A percentile compares a stretch with the other conserved stretches of the same genome.
phyloP scores from a whole-genome alignment of 768 basidiomycete genomes.

The Xerocomellus dryophilus region DNA sequence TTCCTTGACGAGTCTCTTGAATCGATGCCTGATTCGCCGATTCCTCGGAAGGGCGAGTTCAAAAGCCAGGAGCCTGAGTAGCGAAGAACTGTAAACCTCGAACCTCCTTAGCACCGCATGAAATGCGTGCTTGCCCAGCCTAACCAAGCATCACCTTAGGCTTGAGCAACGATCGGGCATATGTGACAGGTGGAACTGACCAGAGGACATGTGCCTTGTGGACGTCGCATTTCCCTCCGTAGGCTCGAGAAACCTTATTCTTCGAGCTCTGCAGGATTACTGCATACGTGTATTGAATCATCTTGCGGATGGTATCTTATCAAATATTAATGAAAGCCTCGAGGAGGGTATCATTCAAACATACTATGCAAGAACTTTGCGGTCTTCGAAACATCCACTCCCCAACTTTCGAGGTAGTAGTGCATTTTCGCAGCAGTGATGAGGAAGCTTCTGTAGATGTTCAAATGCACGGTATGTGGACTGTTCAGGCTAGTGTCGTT shows the following conservation, averaged over 20 bases:
- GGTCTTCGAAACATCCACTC: constrained; percentile 42
- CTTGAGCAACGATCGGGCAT: constrained; percentile 3
- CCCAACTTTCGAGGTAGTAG: constrained; percentile 69
- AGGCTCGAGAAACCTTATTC: constrained; percentile 38
- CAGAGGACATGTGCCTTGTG: constrained; percentile 56
- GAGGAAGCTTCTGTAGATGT: constrained; percentile 84
- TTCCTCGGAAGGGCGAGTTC: constrained; percentile 50
- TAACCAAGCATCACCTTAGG: constrained; percentile 29
- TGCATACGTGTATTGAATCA: constrained; percentile 55
- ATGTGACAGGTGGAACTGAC: constrained; percentile 38
- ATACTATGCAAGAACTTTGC: constrained; percentile 54
- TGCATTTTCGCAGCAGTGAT: constrained; percentile 85
- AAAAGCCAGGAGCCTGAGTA: constrained; percentile 48
- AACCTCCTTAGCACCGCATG: constrained; percentile 58
- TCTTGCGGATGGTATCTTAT: constrained; percentile 60
- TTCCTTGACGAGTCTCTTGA: constrained; percentile 43
- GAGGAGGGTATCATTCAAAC: constrained; percentile 16
- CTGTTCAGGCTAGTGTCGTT: constrained; percentile 72
- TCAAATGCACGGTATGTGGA: constrained; percentile 58
- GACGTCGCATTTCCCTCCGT: constrained; percentile 42
- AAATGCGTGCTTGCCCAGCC: constrained; percentile 84
- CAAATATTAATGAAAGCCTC: not conserved
- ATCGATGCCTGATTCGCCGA: constrained; percentile 42
- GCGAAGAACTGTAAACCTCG: constrained; percentile 40
- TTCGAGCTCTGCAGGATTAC: constrained; percentile 47